Evolutionary conservation across 345 rosid species (phyloP).

Genomic region (Gossypium herbaceum): DNA sequence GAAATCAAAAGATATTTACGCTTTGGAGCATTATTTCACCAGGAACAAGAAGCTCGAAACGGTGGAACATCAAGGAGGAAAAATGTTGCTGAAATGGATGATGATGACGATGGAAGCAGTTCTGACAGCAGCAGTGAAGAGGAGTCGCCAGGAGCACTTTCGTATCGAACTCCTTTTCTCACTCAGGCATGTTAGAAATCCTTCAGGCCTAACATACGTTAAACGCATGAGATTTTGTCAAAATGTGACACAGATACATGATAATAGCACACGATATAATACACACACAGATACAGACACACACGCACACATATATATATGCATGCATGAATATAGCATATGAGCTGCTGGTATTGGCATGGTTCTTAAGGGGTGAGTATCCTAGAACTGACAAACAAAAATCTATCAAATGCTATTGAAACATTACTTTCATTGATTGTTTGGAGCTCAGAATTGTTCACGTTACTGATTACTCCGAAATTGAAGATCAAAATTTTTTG

Average conservation of each 20-base stretch:
- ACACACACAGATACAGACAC: no score
- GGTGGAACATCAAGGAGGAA: conserved; percentile 51
- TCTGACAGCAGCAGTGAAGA: conserved; percentile 78
- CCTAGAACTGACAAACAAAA: not conserved
- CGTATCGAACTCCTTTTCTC: conserved; percentile 79
- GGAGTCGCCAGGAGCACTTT: conserved; percentile 54
- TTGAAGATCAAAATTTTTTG: not conserved
- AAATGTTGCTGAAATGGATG: conserved; percentile 41
- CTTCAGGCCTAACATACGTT: not conserved
- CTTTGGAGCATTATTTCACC: conserved; percentile 24
- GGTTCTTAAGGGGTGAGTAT: not conserved
- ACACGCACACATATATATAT: not conserved
- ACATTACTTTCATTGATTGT: not conserved
- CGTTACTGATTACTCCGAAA: not conserved
- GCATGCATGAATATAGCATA: not conserved
- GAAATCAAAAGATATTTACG: not conserved
- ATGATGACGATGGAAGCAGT: conserved; percentile 45
- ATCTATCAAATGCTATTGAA: not conserved
- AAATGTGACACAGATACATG: not conserved
- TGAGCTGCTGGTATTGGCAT: not conserved
- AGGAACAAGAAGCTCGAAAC: conserved; percentile 48
- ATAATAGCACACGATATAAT: not conserved
- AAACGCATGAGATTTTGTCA: not conserved
- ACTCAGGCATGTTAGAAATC: conserved; percentile 54
- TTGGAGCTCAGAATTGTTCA: not conserved